Evolutionary conservation across 306 rosid genomes (phyloP).

Genomic region (Echinosophora koreensis): DNA sequence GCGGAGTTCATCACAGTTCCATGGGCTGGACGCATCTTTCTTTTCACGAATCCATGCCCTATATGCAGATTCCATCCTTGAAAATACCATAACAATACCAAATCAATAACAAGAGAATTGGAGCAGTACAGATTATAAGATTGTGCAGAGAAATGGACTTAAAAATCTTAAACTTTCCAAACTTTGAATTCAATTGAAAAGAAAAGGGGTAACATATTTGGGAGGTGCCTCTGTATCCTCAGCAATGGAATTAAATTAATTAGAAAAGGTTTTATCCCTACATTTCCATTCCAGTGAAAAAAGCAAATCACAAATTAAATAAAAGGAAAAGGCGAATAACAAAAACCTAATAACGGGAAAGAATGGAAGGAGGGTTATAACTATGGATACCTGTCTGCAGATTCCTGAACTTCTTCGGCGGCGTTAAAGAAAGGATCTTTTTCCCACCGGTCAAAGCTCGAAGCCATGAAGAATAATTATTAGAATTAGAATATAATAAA

Average conservation of each 20-base stretch:
- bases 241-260: slow-evolving; percentile 9
- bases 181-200: background rate
- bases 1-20: slow-evolving; percentile 73
- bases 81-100: slow-evolving; percentile 23
- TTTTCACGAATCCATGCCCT: slow-evolving; percentile 80
- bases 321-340: background rate
- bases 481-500: background rate
- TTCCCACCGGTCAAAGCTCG: slow-evolving; percentile 95
- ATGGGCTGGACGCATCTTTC: slow-evolving; percentile 63
- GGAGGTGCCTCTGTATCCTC: background rate
- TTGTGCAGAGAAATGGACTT: slow-evolving; percentile 10
- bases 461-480: slow-evolving; percentile 61
- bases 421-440: slow-evolving; percentile 95
- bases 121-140: too few relatives aligned
- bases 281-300: background rate
- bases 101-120: slow-evolving; percentile 37
- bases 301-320: slow-evolving; percentile 3
- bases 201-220: slow-evolving; percentile 13
- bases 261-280: background rate
- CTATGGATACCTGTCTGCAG: slow-evolving; percentile 79
- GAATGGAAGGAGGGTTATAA: background rate
- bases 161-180: slow-evolving; percentile 22
- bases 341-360: background rate
- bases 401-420: slow-evolving; percentile 97
- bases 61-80: slow-evolving; percentile 90